Conservation (phyloP, 495 filamentous ascomycete species). For the Penicillium desertorum region DNA sequence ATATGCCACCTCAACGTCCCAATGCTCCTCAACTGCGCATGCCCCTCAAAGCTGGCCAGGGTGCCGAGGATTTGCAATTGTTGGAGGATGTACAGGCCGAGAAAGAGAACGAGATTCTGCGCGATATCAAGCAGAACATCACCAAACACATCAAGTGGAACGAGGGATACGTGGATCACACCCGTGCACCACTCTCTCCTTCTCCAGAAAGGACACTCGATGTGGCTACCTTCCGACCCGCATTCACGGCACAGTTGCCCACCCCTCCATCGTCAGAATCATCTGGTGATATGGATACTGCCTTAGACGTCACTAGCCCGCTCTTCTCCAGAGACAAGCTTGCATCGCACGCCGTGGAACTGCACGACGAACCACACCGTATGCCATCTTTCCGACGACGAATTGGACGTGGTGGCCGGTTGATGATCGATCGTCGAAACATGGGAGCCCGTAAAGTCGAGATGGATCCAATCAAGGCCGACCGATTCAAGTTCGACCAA, state of each 20-base stretch:
- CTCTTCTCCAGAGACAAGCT: slow-evolving; percentile 52
- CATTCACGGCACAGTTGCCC: slow-evolving; percentile 78
- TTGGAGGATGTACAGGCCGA: slow-evolving; percentile 75
- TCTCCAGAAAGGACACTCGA: slow-evolving; percentile 57
- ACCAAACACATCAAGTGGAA: slow-evolving; percentile 86
- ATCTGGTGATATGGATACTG: slow-evolving; percentile 56
- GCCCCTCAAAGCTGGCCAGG: slow-evolving; percentile 66
- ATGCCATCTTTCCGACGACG: slow-evolving; percentile 65
- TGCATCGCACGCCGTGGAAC: slow-evolving; percentile 43
- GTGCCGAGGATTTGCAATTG: slow-evolving; percentile 69
- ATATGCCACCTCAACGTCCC: slow-evolving; percentile 56
- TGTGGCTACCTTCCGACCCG: slow-evolving; percentile 65
- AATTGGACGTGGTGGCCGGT: slow-evolving; percentile 72
- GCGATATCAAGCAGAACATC: slow-evolving; percentile 77
- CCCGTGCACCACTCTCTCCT: slow-evolving; percentile 75
- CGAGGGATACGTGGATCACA: slow-evolving; percentile 77
- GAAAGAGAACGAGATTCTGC: slow-evolving; percentile 74
- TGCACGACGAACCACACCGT: slow-evolving; percentile 47
- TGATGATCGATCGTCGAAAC: slow-evolving; percentile 75
- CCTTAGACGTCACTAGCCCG: slow-evolving; percentile 43
- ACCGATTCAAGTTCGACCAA: slow-evolving; percentile 82
- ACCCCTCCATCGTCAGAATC: slow-evolving; percentile 82
- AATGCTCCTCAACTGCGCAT: slow-evolving; percentile 62
- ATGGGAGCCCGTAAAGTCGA: slow-evolving; percentile 52
- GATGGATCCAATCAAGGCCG: slow-evolving; percentile 53